Percentiles rank a stretch among this genome's conserved stretches.
These are phyloP conservation scores for Monosporascus sp. DNA, from an alignment of 2,329 filamentous ascomycete species.

Conservation along the genomic window DNA sequence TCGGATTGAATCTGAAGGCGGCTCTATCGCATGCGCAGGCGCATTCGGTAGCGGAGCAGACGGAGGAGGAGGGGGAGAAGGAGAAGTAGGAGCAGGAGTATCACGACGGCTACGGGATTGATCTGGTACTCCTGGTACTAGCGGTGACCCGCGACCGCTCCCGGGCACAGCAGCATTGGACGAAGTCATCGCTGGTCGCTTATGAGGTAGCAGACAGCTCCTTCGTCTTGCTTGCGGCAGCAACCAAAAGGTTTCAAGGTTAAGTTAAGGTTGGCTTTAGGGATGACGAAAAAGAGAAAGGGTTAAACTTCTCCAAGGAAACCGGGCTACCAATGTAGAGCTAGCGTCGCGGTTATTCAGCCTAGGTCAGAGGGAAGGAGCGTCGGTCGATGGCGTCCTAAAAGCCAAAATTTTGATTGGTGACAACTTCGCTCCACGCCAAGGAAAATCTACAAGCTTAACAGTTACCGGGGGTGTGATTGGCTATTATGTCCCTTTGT, in stretches of 20 bases:
- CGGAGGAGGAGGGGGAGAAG: not conserved
- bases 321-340: too few species aligned
- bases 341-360: too few species aligned
- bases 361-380: too few species aligned
- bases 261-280: too few species aligned
- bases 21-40: not conserved
- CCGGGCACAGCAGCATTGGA: conserved; percentile 32
- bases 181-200: conserved; percentile 56
- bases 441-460: not conserved
- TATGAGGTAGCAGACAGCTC: conserved; percentile 39
- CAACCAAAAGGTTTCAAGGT: too few species aligned
- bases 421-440: not conserved
- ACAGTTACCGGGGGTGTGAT: not conserved
- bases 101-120: too few species aligned
- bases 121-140: not conserved
- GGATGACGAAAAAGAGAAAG: too few species aligned
- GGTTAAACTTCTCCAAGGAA: too few species aligned
- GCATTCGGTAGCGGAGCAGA: not conserved
- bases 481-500: not conserved
- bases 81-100: not conserved
- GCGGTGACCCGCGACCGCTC: not conserved
- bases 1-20: not conserved
- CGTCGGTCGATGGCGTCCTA: not conserved
- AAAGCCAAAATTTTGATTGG: not conserved
- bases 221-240: conserved; percentile 37